A percentile compares a stretch with the other conserved stretches of the same genome.
Conservation (phyloP, 192 early-diverging fungal species). For the Coemansia guatemalensis region DNA sequence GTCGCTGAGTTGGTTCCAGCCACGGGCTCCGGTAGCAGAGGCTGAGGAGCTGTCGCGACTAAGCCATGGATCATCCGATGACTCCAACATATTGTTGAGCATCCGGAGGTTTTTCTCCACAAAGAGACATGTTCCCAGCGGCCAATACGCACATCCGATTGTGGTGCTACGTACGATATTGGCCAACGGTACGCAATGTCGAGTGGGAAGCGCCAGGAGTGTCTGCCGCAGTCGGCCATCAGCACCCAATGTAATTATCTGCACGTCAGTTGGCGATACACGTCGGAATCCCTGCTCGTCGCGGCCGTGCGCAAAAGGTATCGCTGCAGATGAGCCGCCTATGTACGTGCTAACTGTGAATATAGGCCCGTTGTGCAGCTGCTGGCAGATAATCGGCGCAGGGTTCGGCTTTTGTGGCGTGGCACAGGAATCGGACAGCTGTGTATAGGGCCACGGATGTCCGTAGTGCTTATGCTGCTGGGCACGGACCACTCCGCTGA, state of each 20-base stretch:
- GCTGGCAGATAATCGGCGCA: slow-evolving; percentile 20
- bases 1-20: not conserved
- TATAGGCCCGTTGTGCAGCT: slow-evolving; percentile 17
- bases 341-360: not conserved
- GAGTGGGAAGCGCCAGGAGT: slow-evolving; percentile 13
- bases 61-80: slow-evolving; percentile 13
- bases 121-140: slow-evolving; percentile 3
- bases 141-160: slow-evolving; percentile 14
- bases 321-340: slow-evolving; percentile 1
- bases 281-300: slow-evolving; percentile 7
- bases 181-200: slow-evolving; percentile 10
- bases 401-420: not conserved
- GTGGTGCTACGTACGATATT: slow-evolving; percentile 6
- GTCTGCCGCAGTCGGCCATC: slow-evolving; percentile 27
- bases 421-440: not conserved
- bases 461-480: slow-evolving; percentile 3
- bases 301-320: not conserved
- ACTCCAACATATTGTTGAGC: not conserved
- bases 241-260: slow-evolving; percentile 10
- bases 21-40: not conserved
- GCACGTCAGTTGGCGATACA: slow-evolving; percentile 12
- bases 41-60: not conserved
- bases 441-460: slow-evolving; percentile 11
- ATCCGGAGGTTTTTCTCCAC: slow-evolving; percentile 25
- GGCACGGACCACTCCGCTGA: slow-evolving; percentile 4